These are phyloP conservation scores for Neopestalotiopsis rosae DNA, from an alignment of 2,329 filamentous ascomycete species.

Conservation along the genomic window DNA sequence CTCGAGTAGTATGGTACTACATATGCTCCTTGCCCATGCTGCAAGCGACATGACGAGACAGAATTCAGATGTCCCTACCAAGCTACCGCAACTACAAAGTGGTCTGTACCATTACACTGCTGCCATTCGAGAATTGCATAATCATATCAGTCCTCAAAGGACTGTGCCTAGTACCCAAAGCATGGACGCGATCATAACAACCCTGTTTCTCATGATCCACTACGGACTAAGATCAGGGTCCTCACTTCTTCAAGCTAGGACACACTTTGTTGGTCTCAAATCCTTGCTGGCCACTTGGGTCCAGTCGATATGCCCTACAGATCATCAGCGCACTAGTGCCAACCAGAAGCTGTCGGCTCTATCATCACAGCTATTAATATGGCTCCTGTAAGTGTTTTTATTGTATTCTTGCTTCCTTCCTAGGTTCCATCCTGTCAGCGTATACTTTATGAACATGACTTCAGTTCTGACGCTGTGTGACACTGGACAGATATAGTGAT, in stretches of 20 bases:
- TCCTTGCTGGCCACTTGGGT: slow-evolving; percentile 5
- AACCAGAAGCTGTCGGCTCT: not conserved
- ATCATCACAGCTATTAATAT: slow-evolving; percentile 5
- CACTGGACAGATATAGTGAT: not conserved
- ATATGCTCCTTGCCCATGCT: slow-evolving; percentile 16
- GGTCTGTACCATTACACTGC: slow-evolving; percentile 4
- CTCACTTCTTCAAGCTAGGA: slow-evolving; percentile 6
- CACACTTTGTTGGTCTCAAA: slow-evolving; percentile 9
- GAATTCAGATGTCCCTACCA: not conserved
- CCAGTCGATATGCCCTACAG: not conserved
- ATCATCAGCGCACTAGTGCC: not conserved
- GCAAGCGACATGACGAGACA: slow-evolving; percentile 14
- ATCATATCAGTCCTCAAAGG: not conserved
- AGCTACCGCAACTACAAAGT: not conserved
- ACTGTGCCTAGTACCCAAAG: not conserved
- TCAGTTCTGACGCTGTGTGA: not conserved
- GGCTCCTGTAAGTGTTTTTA: not conserved
- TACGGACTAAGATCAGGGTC: slow-evolving; percentile 8
- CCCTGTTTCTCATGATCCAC: slow-evolving; percentile 19
- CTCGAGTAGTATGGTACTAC: slow-evolving; percentile 20
- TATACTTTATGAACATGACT: no score
- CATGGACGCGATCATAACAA: slow-evolving; percentile 15
- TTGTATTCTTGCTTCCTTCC: no score
- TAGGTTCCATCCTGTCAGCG: no score
- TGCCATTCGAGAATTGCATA: not conserved